Base-by-base conservation (phyloP, 495 filamentous ascomycete genomes). In the Jackrogersella minutella region DNA sequence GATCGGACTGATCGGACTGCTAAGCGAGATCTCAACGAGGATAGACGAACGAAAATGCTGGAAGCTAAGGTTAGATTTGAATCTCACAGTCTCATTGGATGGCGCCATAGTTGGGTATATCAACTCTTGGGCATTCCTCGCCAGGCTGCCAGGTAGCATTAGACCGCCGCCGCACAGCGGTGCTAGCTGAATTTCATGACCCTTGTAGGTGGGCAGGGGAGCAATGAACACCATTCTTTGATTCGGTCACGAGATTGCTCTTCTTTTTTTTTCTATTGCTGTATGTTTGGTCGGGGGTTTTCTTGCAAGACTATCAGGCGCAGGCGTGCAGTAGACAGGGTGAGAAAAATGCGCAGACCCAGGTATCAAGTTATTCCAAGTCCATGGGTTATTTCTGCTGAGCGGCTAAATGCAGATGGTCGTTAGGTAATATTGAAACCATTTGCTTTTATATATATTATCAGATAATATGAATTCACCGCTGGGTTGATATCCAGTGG, bases 131-230 rank as follows among this genome's bases (percentile, higher is more conserved):
- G 41, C 41, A 26, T 26, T 44, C 40, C n/a, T 22, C 5, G 4
- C 10, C 22, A n/a, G n/a, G n/a, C n/a, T n/a, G n/a, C n/a, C 44
- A 5, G 26, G 44, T 49, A 31, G 44, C 9, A 31, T 49, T 49
- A 31, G 44, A 51, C 37, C 19, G 44, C 31, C 17, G 44, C 47
- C 36, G 19, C 21, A 52, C 14, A 17, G 36, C 44, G 46, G 46
- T 30, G 37, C 13, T 34, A 43, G 47, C 28, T 54, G 59, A 3
- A 14, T 26, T 57, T 31, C 11, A 6, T 21, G 16, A 65, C 54
- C 62, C 62, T 65, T 58, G 62, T 31, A 43, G n/a, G 5, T n/a
- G n/a, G 44, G 37, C 62, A 44, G 43, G 62, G 62, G 34, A 65
- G 54, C 26, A 58, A 44, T 65, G 21, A 22, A 28, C 52, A 57